These are phyloP conservation scores for Cokeromyces recurvatus DNA, from an alignment of 371 early-diverging fungal genomes.

Conservation along the genomic window DNA sequence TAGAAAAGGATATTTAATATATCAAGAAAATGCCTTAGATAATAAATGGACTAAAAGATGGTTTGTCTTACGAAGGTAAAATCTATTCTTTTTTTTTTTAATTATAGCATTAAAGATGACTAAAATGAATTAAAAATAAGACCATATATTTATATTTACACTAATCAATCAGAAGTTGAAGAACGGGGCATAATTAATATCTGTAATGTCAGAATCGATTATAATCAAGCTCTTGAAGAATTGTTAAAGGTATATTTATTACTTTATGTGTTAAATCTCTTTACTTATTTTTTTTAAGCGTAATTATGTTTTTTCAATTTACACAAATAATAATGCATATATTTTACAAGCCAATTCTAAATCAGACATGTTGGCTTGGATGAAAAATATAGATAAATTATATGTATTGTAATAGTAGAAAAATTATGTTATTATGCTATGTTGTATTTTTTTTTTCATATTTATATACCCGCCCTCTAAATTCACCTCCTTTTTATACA, in stretches of 20 bases:
- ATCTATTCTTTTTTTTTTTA: slow-evolving; percentile 1
- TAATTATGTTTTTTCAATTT: slow-evolving; percentile 68
- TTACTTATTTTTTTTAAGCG: slow-evolving; percentile 29
- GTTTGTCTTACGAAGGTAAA: slow-evolving; percentile 76
- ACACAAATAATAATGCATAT: slow-evolving; percentile 70
- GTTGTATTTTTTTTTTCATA: too few relatives aligned
- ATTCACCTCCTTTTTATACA: too few relatives aligned
- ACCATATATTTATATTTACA: slow-evolving; percentile 78
- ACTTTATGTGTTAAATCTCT: neutral
- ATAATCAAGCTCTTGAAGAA: slow-evolving; percentile 54
- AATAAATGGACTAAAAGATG: slow-evolving; percentile 74
- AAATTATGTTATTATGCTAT: too few relatives aligned
- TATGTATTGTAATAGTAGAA: too few relatives aligned
- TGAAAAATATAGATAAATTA: slow-evolving; percentile 60
- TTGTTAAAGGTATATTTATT: slow-evolving; percentile 26
- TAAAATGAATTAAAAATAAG: slow-evolving; percentile 33
- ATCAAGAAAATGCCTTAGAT: slow-evolving; percentile 54
- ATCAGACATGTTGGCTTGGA: slow-evolving; percentile 74
- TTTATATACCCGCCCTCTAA: too few relatives aligned
- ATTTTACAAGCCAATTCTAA: slow-evolving; percentile 64
- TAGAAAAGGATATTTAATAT: slow-evolving; percentile 57
- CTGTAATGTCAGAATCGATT: slow-evolving; percentile 59
- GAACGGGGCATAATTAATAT: slow-evolving; percentile 73
- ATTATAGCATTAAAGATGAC: neutral
- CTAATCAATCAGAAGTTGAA: slow-evolving; percentile 53